Evolutionary conservation across 2,329 filamentous ascomycete genomes (phyloP).

Genomic region (Didymella segeticola): DNA sequence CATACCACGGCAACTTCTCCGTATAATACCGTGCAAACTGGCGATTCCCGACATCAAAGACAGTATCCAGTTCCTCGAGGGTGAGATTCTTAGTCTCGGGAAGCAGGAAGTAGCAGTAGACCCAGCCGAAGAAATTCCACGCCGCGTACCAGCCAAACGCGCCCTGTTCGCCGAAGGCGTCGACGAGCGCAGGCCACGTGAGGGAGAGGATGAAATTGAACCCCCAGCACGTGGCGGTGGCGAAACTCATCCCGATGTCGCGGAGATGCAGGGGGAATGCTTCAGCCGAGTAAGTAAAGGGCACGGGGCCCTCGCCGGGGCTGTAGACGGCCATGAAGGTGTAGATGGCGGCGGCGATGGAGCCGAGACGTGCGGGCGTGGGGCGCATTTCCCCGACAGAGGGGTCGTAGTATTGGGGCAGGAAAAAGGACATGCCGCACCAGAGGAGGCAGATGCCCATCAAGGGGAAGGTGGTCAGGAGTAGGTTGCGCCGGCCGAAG

Average conservation of each 20-base stretch:
- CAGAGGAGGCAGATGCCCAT: constrained; percentile 52
- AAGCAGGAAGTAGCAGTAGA: constrained; percentile 44
- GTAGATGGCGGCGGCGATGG: constrained; percentile 53
- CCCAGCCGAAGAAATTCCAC: constrained; percentile 62
- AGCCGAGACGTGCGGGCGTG: constrained; percentile 35
- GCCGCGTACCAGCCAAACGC: constrained; percentile 64
- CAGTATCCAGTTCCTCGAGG: constrained; percentile 39
- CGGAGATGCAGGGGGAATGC: constrained; percentile 55
- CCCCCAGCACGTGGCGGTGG: constrained; percentile 64
- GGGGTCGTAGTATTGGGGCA: constrained; percentile 23
- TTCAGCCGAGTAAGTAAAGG: constrained; percentile 52
- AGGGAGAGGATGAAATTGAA: constrained; percentile 63
- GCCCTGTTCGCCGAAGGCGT: constrained; percentile 58
- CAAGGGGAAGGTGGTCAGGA: constrained; percentile 55
- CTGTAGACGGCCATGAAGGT: constrained; percentile 58
- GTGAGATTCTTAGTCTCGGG: constrained; percentile 43
- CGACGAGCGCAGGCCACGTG: constrained; percentile 60
- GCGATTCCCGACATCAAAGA: constrained; percentile 40
- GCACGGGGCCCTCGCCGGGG: constrained; percentile 40
- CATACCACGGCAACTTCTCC: constrained; percentile 47
- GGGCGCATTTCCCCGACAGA: constrained; percentile 5
- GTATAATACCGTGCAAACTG: constrained; percentile 33
- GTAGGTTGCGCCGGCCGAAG: constrained; percentile 53
- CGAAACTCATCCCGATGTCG: constrained; percentile 50
- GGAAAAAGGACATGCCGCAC: constrained; percentile 39